Conservation (phyloP, 1,139 yeast genomes). For the Candida tetrigidarum region DNA sequence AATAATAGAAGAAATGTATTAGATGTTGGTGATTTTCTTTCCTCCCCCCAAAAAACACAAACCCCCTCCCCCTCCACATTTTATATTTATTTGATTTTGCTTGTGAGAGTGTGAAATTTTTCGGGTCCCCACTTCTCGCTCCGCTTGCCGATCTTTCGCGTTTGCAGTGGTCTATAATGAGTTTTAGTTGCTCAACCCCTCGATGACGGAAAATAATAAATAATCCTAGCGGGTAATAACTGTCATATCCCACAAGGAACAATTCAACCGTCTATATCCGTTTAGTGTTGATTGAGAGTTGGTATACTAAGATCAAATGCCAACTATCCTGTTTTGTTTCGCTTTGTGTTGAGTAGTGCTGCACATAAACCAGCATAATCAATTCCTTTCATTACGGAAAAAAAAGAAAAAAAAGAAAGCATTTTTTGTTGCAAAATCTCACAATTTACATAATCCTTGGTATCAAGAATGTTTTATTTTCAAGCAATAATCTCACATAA, state of each 20-base stretch:
- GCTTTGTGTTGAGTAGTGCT: background rate
- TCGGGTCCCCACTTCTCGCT: background rate
- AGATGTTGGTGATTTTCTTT: too few relatives aligned
- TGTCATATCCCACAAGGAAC: background rate
- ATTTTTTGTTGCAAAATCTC: background rate
- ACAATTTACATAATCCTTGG: too few relatives aligned
- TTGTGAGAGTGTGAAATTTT: slow-evolving; percentile 2
- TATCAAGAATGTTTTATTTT: too few relatives aligned
- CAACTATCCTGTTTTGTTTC: background rate
- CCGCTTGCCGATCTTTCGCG: background rate
- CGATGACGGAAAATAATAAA: too few relatives aligned
- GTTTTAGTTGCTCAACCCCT: too few relatives aligned
- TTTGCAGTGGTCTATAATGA: too few relatives aligned
- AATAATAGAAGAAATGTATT: background rate
- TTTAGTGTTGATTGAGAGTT: too few relatives aligned
- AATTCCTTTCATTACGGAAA: background rate
- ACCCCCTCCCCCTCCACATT: too few relatives aligned
- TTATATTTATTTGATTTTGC: background rate
- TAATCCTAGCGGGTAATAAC: background rate
- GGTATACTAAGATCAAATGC: too few relatives aligned
- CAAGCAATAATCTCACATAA: too few relatives aligned
- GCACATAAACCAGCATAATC: background rate
- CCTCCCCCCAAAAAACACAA: too few relatives aligned
- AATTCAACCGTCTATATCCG: too few relatives aligned
- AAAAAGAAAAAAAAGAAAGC: background rate